A percentile compares a stretch with the other conserved stretches of the same genome.
Conservation (phyloP, 2,329 filamentous ascomycete genomes). For the Tolypocladium tundrense region DNA sequence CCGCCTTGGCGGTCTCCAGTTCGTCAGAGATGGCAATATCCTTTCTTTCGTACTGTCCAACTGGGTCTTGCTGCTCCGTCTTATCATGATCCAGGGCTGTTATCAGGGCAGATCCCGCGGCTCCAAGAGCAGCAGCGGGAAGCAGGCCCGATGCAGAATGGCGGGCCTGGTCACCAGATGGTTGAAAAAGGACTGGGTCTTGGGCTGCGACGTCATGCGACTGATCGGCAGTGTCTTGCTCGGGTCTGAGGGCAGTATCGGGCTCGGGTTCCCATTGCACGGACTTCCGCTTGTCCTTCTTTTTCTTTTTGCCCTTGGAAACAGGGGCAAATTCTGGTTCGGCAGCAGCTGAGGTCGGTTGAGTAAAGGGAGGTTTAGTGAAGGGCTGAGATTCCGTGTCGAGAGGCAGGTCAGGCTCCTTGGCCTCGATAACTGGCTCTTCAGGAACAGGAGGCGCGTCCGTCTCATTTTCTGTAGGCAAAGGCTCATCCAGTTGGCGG, state of each 20-base stretch:
- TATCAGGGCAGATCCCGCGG: not conserved
- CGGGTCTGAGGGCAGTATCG: not conserved
- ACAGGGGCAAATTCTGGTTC: not conserved
- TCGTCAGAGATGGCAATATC: not conserved
- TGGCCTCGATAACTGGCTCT: not conserved
- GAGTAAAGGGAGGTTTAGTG: not conserved
- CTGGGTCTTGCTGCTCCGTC: not conserved
- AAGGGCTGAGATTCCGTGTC: not conserved
- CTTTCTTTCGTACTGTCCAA: not conserved
- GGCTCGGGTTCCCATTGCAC: conserved; percentile 9
- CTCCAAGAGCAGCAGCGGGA: not conserved
- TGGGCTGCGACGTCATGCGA: not conserved
- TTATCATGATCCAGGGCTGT: not conserved
- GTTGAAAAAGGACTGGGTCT: not conserved
- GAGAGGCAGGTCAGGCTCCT: not conserved
- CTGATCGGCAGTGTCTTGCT: not conserved
- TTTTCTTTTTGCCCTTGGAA: conserved; percentile 4
- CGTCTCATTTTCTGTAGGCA: conserved; percentile 5
- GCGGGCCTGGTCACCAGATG: not conserved
- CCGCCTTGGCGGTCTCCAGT: not conserved
- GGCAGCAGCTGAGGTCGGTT: not conserved
- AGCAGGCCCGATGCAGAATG: not conserved
- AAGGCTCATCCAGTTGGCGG: conserved; percentile 6
- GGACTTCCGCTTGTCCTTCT: conserved; percentile 9
- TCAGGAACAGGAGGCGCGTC: not conserved